A percentile compares a stretch with the other conserved stretches of the same genome.
Evolutionary conservation across 2,329 filamentous ascomycete genomes (phyloP).

Genomic region (Exophiala sp.): DNA sequence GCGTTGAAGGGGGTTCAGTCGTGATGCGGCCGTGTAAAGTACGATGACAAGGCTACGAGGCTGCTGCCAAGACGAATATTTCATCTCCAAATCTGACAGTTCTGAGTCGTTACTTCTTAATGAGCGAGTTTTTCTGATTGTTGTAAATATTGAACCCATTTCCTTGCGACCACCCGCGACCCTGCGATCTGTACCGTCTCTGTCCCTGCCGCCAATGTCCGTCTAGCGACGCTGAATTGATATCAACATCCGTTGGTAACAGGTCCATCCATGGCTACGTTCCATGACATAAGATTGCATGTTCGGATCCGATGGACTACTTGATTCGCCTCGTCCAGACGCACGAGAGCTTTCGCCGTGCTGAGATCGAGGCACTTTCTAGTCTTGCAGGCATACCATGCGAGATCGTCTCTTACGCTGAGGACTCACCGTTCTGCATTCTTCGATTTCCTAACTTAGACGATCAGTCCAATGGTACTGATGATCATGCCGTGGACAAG

Average conservation of each 20-base stretch:
- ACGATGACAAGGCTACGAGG: not conserved
- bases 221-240: not conserved
- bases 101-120: no score
- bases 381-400: constrained; percentile 64
- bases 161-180: no score
- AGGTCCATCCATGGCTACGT: not conserved
- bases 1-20: constrained; percentile 3
- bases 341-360: constrained; percentile 84
- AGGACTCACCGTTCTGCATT: constrained; percentile 79
- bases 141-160: no score
- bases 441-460: constrained; percentile 52
- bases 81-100: not conserved
- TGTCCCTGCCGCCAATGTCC: no score
- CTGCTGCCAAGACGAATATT: not conserved
- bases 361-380: constrained; percentile 73
- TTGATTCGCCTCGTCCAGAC: constrained; percentile 84
- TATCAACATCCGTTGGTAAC: not conserved
- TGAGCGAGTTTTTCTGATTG: not conserved
- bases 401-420: constrained; percentile 69
- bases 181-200: no score
- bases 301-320: constrained; percentile 59
- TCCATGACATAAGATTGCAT: no score
- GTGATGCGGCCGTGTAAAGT: not conserved
- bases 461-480: not conserved
- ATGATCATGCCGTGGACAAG: constrained; percentile 42